Percentiles rank a stretch among this genome's conserved stretches.
Evolutionary conservation across 495 filamentous ascomycete genomes (phyloP).

Genomic region (Aspergillus ostianus): DNA sequence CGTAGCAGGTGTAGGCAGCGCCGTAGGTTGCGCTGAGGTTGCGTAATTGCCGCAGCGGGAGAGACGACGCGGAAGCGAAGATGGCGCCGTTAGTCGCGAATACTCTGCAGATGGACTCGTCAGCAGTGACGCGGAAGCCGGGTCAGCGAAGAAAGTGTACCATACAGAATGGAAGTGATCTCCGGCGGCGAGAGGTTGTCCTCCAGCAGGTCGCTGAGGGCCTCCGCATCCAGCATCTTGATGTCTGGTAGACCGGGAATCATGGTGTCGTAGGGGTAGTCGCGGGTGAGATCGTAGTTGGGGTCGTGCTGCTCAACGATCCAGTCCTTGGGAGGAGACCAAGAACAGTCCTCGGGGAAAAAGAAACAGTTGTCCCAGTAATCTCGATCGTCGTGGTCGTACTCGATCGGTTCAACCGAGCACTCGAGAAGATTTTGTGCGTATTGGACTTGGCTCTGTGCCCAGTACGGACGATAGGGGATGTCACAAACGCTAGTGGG

Average conservation of each 20-base stretch:
- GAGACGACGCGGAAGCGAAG: slow-evolving; percentile 45
- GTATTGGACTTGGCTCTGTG: slow-evolving; percentile 37
- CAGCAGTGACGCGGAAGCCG: background rate
- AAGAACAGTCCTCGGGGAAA: slow-evolving; percentile 49
- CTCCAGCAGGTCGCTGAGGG: slow-evolving; percentile 45
- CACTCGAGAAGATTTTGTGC: slow-evolving; percentile 42
- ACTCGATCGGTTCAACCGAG: slow-evolving; percentile 46
- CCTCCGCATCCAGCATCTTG: slow-evolving; percentile 49
- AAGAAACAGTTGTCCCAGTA: slow-evolving; percentile 48
- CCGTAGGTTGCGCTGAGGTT: slow-evolving; percentile 49
- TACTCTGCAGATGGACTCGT: slow-evolving; percentile 18
- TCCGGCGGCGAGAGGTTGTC: slow-evolving; percentile 49
- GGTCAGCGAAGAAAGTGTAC: background rate
- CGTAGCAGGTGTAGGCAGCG: slow-evolving; percentile 49
- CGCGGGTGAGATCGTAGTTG: slow-evolving; percentile 16
- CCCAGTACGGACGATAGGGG: slow-evolving; percentile 43
- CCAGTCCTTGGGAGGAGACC: slow-evolving; percentile 38
- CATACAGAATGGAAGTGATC: slow-evolving; percentile 48
- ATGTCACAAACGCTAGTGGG: slow-evolving; percentile 12
- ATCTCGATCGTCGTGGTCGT: slow-evolving; percentile 48
- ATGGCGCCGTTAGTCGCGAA: slow-evolving; percentile 49
- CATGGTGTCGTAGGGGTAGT: slow-evolving; percentile 34
- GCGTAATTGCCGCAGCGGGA: slow-evolving; percentile 42
- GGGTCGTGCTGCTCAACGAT: slow-evolving; percentile 22
- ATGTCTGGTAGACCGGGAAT: slow-evolving; percentile 49